Evolutionary conservation across 2,329 filamentous ascomycete species (phyloP).

Genomic region (Ophiostoma quercus): DNA sequence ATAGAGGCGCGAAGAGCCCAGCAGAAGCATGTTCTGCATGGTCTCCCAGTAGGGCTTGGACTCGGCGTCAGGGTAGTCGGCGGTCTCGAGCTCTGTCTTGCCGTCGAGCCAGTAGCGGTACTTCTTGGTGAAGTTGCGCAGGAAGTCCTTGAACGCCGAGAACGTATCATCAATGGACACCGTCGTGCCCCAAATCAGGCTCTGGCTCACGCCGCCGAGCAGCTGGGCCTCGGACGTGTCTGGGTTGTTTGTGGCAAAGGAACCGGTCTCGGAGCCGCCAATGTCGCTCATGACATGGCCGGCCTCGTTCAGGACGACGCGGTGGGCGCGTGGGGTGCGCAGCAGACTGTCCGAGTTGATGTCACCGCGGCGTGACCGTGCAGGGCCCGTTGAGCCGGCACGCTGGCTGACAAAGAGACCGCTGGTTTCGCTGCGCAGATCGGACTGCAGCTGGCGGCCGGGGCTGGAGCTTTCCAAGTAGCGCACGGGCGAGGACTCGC

Average conservation of each 20-base stretch:
- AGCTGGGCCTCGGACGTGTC: constrained; percentile 88
- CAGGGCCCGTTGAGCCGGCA: constrained; percentile 50
- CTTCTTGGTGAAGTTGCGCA: constrained; percentile 86
- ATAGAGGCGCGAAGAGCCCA: constrained; percentile 80
- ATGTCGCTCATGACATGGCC: constrained; percentile 54
- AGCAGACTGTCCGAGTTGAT: constrained; percentile 74
- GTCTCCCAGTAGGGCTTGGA: constrained; percentile 79
- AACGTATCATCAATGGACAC: constrained; percentile 89
- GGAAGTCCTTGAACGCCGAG: constrained; percentile 81
- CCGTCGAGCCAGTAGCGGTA: constrained; percentile 90
- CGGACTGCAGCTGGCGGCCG: constrained; percentile 57
- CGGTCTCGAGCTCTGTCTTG: constrained; percentile 69
- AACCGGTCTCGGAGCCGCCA: constrained; percentile 52
- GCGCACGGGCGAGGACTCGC: constrained; percentile 82
- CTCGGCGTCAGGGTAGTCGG: constrained; percentile 64
- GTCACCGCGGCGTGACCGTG: constrained; percentile 64
- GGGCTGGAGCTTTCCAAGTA: constrained; percentile 90
- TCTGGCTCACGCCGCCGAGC: constrained; percentile 73
- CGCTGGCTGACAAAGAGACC: constrained; percentile 73
- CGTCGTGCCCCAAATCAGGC: constrained; percentile 95
- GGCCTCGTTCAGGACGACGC: constrained; percentile 52
- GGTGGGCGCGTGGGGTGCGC: constrained; percentile 49
- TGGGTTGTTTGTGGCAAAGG: constrained; percentile 62
- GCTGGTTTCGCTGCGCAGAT: constrained; percentile 77
- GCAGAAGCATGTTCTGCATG: constrained; percentile 82